Base-by-base conservation (phyloP, 2,329 filamentous ascomycete species). In the Coccinonectria pachysandricola region DNA sequence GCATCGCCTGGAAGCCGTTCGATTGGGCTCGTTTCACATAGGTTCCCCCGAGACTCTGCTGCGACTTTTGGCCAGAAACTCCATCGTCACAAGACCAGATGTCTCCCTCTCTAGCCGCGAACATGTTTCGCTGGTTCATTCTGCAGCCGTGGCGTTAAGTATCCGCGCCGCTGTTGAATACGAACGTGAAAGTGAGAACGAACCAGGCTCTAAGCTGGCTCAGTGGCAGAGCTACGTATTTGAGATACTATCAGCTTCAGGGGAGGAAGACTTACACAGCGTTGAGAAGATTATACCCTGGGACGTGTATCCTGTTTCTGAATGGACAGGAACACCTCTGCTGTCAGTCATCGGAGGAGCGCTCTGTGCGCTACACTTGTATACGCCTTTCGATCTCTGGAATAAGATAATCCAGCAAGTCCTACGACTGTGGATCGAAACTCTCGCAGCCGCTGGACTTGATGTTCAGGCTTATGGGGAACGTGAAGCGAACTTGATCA, bases 341-440 rank as follows among this genome's bases (percentile, higher is more conserved):
- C 5, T 36, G 0, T 52, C 49, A 0, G 23, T 49, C 0, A 27
- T 52, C 6, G 49, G 46, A 4, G 49, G 45, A 0, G 33, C 37
- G 0, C 26, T 52, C 1, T 52, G 48, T n/a, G n/a, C n/a, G n/a
- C 10, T 48, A 41, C 3, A 8, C 52, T 0, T 41, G 37, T 27
- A 38, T 0, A 5, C 38, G 0, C 11, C 17, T 0, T 32, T 37
- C 7, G 6, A 12, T 3, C 26, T 39, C 1, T 51, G 48, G 48
- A 39, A 50, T 3, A 7, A 4, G 0, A 12, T 35, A 0, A 28
- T 51, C 1, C 42, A 48, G 4, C 6, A n/a, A 1, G 21, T 19
- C 0, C 9, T 51, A 1, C 24, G 13, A 3, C 15, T 35, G 7
- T 51, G 45, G 45, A 26, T 33, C 3, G 4, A 5, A 2, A n/a